These are phyloP conservation scores for Mrakiaceae sp. DNA, from an alignment of 1,284 basidiomycete species.

Conservation along the genomic window DNA sequence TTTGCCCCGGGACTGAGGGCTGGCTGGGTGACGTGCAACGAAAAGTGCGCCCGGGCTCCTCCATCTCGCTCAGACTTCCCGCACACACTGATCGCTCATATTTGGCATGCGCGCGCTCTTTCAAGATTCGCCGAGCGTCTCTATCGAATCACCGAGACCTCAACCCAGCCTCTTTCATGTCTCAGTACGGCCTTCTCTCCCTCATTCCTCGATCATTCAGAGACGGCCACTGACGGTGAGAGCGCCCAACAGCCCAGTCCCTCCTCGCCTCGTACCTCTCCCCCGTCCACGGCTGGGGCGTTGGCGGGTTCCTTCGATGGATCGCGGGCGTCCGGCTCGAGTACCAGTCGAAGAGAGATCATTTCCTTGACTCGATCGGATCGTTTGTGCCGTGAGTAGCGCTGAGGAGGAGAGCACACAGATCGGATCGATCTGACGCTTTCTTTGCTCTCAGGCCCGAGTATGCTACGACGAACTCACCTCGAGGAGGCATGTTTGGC, in stretches of 20 bases:
- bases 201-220: background rate
- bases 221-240: background rate
- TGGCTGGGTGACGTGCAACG: constrained; percentile 39
- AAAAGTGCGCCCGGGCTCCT: constrained; percentile 12
- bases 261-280: background rate
- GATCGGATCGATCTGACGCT: no score
- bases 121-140: background rate
- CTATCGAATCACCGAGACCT: constrained; percentile 3
- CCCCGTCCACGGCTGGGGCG: background rate
- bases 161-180: constrained; percentile 1
- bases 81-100: background rate
- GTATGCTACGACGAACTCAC: background rate
- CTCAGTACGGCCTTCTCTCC: background rate
- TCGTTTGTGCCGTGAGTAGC: background rate
- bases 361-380: background rate
- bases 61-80: background rate
- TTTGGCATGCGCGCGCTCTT: background rate
- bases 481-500: constrained; percentile 5
- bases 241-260: background rate
- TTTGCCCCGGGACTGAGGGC: constrained; percentile 42
- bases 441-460: background rate
- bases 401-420: no score
- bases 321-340: background rate
- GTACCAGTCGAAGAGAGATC: background rate
- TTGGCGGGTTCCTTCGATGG: constrained; percentile 3